Evolutionary conservation across 2,329 filamentous ascomycete species (phyloP).

Genomic region (Meredithiella fracta): DNA sequence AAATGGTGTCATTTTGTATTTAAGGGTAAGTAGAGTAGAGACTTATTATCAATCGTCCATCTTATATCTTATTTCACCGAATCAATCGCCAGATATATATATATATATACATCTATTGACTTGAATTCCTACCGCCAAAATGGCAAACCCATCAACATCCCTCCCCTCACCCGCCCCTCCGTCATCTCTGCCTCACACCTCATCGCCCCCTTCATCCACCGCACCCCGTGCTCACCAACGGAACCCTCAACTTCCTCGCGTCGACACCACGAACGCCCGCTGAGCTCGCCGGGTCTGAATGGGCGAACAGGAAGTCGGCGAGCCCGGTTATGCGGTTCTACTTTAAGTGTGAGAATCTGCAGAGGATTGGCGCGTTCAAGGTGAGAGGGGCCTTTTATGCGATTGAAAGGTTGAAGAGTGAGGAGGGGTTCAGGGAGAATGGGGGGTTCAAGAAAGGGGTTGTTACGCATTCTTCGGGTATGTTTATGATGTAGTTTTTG

Average conservation of each 20-base stretch:
- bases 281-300: constrained; percentile 38
- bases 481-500: constrained; percentile 10
- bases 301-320: constrained; percentile 44
- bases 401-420: constrained; percentile 47
- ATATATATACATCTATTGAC: too few relatives aligned
- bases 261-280: constrained; percentile 47
- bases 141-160: constrained; percentile 38
- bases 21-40: too few relatives aligned
- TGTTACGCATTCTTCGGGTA: constrained; percentile 79
- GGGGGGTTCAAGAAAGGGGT: constrained; percentile 51
- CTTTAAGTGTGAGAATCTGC: constrained; percentile 93
- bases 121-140: too few relatives aligned
- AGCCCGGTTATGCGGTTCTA: constrained; percentile 55
- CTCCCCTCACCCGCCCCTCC: constrained; percentile 56
- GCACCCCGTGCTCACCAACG: constrained; percentile 66
- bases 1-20: not conserved
- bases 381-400: constrained; percentile 82
- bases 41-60: too few relatives aligned
- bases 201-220: constrained; percentile 62
- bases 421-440: constrained; percentile 43
- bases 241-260: constrained; percentile 56
- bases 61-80: too few relatives aligned
- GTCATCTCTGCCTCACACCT: constrained; percentile 55
- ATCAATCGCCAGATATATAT: too few relatives aligned
- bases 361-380: constrained; percentile 87